phyloP scores from a whole-genome alignment of 1,284 basidiomycete species.

The Apiotrichum veenhuisii region DNA sequence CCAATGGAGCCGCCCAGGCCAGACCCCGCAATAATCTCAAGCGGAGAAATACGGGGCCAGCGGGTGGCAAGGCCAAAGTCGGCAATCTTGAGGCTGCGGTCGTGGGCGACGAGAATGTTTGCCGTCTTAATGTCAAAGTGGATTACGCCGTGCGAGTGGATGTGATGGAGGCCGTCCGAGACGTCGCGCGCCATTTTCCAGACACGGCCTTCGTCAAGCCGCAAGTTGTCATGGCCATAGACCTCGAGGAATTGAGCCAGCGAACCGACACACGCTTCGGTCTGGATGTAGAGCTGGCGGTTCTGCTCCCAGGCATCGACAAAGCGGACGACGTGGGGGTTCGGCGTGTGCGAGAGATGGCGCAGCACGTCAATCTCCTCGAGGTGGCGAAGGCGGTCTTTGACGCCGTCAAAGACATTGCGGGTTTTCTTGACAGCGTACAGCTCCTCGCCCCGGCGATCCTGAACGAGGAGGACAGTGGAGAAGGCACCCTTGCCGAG shows the following conservation, averaged over 20 bases:
- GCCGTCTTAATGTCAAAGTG: slow-evolving; percentile 98
- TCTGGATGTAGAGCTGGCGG: slow-evolving; percentile 84
- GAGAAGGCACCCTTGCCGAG: slow-evolving; percentile 94
- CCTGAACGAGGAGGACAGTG: slow-evolving; percentile 83
- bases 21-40: slow-evolving; percentile 47
- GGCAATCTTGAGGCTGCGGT: slow-evolving; percentile 92
- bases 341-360: slow-evolving; percentile 60
- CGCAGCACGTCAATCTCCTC: slow-evolving; percentile 94
- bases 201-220: slow-evolving; percentile 85
- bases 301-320: slow-evolving; percentile 96
- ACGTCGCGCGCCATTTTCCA: slow-evolving; percentile 97
- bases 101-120: slow-evolving; percentile 87
- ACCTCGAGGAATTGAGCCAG: slow-evolving; percentile 88
- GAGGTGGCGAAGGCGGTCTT: slow-evolving; percentile 80
- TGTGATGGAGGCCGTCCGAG: slow-evolving; percentile 79
- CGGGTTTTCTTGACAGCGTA: slow-evolving; percentile 95
- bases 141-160: slow-evolving; percentile 82
- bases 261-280: slow-evolving; percentile 92
- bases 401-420: slow-evolving; percentile 76
- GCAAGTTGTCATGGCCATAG: slow-evolving; percentile 78
- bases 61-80: slow-evolving; percentile 97
- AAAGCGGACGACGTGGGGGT: slow-evolving; percentile 83
- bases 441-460: slow-evolving; percentile 59
- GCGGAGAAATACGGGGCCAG: slow-evolving; percentile 62
- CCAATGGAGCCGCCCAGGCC: slow-evolving; percentile 39